Evolutionary conservation across 1,284 basidiomycete genomes (phyloP), one percentile per base, ranked within the genome.

Genomic region (Lentinus polychrous): DNA sequence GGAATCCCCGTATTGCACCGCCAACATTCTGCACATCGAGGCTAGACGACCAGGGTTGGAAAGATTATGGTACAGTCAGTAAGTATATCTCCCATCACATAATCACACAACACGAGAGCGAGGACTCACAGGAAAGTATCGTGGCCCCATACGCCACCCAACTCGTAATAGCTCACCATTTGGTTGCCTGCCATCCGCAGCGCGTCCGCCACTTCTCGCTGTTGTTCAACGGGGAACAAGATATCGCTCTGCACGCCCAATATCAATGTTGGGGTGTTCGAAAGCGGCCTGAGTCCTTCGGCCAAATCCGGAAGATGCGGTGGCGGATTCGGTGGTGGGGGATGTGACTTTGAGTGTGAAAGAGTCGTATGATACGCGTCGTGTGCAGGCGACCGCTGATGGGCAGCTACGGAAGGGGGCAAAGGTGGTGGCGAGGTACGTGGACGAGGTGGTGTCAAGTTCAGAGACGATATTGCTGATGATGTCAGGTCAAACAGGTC

Each of bases 171-270:
- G 50, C 90, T 86, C 27, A 99, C 96, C 52, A 77, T 72, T 17
- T 80, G 68, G 65, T 95, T 95, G 0, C 95, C 95, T 1, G 86
- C 82, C 76, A 94, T 80, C 51, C 92, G 77, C 53, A 99, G 68
- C 24, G 94, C 94, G 66, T 98, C 94, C 3, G 89, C 93, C 18
- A 97, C 74, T 68, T 99, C 95, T 24, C 95, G 75, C 67, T 99
- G 96, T 68, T 99, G 95, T 61, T 98, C 94, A 5, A 98, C 91
- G 0, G 94, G 92, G 69, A 99, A 98, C 20, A 99, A 71, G 36
- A 98, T 94, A 61, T 99, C 95, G 60, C 86, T 91, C 70, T 99
- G 95, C 4, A 97, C 95, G 15, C 96, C 96, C 10, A 99, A 76
- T 1, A 99, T 78, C 23, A 99, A 76, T 1, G 79, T 81, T 0